Conservation (phyloP, 2,329 filamentous ascomycete genomes). For the Colletotrichum orbiculare region DNA sequence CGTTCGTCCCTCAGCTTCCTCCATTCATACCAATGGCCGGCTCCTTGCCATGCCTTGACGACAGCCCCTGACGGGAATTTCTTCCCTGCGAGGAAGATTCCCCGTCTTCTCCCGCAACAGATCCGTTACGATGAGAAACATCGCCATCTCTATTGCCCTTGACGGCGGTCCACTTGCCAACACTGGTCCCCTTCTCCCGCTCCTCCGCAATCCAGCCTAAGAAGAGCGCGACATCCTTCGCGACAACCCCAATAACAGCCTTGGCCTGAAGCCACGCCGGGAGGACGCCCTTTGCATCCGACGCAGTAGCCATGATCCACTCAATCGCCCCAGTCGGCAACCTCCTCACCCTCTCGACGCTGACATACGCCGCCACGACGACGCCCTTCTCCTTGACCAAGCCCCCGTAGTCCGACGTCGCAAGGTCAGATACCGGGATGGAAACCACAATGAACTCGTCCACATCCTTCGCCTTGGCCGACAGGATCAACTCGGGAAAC, state of each 20-base stretch:
- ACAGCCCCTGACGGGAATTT: constrained; percentile 25
- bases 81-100: constrained; percentile 31
- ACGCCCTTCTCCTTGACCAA: constrained; percentile 56
- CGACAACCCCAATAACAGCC: constrained; percentile 70
- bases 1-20: constrained; percentile 19
- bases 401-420: constrained; percentile 43
- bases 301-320: constrained; percentile 84
- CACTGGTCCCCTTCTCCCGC: constrained; percentile 44
- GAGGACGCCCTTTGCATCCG: constrained; percentile 74
- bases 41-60: constrained; percentile 25
- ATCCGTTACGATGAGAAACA: constrained; percentile 10
- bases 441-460: constrained; percentile 68
- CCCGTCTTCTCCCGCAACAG: constrained; percentile 17
- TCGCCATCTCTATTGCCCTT: constrained; percentile 26
- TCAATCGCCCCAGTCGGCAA: constrained; percentile 62
- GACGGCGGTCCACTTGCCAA: constrained; percentile 35
- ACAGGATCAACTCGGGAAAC: constrained; percentile 75
- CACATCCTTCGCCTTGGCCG: constrained; percentile 53
- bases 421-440: constrained; percentile 61
- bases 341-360: constrained; percentile 70
- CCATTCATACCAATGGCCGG: constrained; percentile 10
- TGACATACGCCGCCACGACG: constrained; percentile 71
- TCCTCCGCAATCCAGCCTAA: constrained; percentile 68
- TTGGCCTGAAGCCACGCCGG: constrained; percentile 75
- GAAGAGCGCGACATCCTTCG: constrained; percentile 78